These are phyloP conservation scores for Leccinum arenicola DNA, from an alignment of 768 basidiomycete genomes.

Conservation along the genomic window DNA sequence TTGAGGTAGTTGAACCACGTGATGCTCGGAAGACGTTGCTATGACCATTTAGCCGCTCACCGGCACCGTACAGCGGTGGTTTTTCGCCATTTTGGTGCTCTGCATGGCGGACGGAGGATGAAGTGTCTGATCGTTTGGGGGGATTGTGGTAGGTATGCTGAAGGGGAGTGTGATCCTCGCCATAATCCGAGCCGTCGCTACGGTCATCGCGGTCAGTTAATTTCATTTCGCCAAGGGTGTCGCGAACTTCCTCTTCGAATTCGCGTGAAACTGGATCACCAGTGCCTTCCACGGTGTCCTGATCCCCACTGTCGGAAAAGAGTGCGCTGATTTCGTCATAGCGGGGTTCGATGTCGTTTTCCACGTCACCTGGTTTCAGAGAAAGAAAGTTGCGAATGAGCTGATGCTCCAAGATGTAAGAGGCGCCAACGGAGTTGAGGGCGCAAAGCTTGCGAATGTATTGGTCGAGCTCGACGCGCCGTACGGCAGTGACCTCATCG, in stretches of 20 bases:
- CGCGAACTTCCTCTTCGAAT: slow-evolving; percentile 44
- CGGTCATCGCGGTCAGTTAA: slow-evolving; percentile 45
- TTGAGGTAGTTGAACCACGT: slow-evolving; percentile 28
- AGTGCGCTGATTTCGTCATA: slow-evolving; percentile 58
- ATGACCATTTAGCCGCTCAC: slow-evolving; percentile 25
- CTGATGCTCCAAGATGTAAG: slow-evolving; percentile 77
- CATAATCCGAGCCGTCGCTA: slow-evolving; percentile 69
- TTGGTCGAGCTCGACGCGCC: slow-evolving; percentile 82
- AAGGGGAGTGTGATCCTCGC: slow-evolving; percentile 40
- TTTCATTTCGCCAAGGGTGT: slow-evolving; percentile 47
- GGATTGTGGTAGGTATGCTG: slow-evolving; percentile 37
- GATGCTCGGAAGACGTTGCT: slow-evolving; percentile 27
- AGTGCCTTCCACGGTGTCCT: slow-evolving; percentile 35
- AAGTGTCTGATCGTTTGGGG: slow-evolving; percentile 50
- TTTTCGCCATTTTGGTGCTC: slow-evolving; percentile 33
- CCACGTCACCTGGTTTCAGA: slow-evolving; percentile 82
- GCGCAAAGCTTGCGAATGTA: slow-evolving; percentile 82
- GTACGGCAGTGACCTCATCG: slow-evolving; percentile 74
- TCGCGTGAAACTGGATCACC: slow-evolving; percentile 31
- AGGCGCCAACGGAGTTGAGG: slow-evolving; percentile 61
- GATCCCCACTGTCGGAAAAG: slow-evolving; percentile 34
- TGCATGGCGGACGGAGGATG: slow-evolving; percentile 36
- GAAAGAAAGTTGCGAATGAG: slow-evolving; percentile 83
- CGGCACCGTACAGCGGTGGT: slow-evolving; percentile 28
- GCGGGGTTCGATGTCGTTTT: slow-evolving; percentile 60